Evolutionary conservation across 208 protist genomes (phyloP).

Genomic region (Trypanosoma avium): DNA sequence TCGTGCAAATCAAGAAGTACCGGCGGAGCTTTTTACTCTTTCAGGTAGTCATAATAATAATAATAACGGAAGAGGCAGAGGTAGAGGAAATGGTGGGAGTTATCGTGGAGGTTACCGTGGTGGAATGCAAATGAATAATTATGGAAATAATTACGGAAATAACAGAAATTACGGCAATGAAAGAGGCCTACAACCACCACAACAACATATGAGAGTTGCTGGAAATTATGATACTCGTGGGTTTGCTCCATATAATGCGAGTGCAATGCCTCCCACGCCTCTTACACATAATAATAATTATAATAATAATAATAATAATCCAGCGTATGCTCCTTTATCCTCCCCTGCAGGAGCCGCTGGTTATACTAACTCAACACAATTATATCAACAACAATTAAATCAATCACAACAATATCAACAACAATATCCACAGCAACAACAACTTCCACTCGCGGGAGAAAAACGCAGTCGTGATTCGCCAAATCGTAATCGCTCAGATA

Average conservation of each 20-base stretch:
- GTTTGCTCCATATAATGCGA: too few relatives aligned
- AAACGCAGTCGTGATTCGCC: constrained; percentile 13
- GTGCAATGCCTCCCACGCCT: constrained; percentile 1
- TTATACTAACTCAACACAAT: too few relatives aligned
- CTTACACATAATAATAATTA: too few relatives aligned
- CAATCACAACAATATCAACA: neutral
- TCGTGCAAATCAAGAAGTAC: constrained; percentile 65
- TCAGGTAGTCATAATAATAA: constrained; percentile 25
- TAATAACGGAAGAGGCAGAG: constrained; percentile 30
- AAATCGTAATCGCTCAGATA: neutral
- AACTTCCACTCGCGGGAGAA: neutral
- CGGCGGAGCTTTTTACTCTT: constrained; percentile 62
- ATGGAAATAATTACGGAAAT: constrained; percentile 27
- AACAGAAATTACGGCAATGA: neutral
- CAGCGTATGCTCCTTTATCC: too few relatives aligned
- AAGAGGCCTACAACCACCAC: too few relatives aligned
- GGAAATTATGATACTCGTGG: constrained; percentile 20
- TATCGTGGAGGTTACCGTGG: constrained; percentile 28
- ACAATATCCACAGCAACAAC: neutral
- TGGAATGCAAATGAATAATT: constrained; percentile 19
- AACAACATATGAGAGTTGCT: too few relatives aligned
- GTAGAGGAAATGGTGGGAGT: constrained; percentile 32
- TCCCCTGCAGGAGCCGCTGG: too few relatives aligned
- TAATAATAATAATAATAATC: too few relatives aligned
- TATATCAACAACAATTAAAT: too few relatives aligned